A percentile compares a stretch with the other conserved stretches of the same genome.
Evolutionary conservation across 345 rosid genomes (phyloP).

Genomic region (Corchorus olitorius): DNA sequence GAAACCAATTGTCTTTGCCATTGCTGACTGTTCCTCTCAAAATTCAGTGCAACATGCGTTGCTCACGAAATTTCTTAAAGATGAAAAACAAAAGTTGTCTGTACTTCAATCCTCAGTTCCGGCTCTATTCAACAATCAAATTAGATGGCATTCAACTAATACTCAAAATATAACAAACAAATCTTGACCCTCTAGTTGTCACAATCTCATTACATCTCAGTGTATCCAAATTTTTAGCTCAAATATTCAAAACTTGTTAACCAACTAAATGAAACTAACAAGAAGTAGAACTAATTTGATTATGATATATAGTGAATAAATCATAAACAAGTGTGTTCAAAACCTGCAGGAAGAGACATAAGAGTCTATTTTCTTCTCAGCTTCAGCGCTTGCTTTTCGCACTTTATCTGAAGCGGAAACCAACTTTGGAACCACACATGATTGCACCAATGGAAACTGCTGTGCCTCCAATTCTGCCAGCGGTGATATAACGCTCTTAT

Average conservation of each 20-base stretch:
- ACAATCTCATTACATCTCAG: no score
- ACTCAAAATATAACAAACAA: no score
- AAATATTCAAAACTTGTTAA: neutral
- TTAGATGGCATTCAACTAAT: no score
- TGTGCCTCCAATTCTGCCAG: slow-evolving; percentile 76
- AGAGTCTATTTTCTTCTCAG: slow-evolving; percentile 70
- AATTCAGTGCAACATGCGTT: no score
- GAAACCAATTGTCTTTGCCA: no score
- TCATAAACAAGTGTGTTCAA: neutral
- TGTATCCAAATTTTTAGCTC: no score
- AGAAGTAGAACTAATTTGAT: neutral
- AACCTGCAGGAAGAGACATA: slow-evolving; percentile 76
- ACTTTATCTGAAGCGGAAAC: slow-evolving; percentile 59
- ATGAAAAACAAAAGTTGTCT: no score
- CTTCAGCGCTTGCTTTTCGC: slow-evolving; percentile 80
- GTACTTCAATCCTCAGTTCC: no score
- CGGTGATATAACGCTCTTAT: slow-evolving; percentile 69
- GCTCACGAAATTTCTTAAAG: no score
- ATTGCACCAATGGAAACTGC: slow-evolving; percentile 71
- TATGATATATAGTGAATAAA: neutral
- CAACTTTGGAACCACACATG: slow-evolving; percentile 73
- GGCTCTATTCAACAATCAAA: no score
- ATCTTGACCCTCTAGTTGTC: no score
- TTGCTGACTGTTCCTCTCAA: no score
- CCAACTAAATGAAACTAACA: neutral